phyloP scores from a whole-genome alignment of 345 rosid genomes.

The Salix purpurea region DNA sequence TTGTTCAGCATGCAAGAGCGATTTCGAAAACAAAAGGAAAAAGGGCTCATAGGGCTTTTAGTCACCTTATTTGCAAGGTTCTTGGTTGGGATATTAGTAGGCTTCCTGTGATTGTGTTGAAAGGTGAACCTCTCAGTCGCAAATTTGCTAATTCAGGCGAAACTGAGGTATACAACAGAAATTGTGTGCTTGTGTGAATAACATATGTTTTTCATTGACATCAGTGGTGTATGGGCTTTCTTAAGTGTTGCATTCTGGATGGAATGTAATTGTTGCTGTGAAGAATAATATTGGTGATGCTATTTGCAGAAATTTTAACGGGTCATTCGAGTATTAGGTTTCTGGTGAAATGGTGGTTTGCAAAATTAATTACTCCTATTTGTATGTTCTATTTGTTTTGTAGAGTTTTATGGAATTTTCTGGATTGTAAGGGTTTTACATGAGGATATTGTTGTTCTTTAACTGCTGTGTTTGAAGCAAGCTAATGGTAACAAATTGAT shows the following conservation, averaged over 20 bases:
- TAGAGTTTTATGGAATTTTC: not conserved
- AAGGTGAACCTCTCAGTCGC: constrained; percentile 32
- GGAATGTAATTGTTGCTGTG: not conserved
- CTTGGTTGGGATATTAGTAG: constrained; percentile 62
- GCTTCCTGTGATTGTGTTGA: constrained; percentile 38
- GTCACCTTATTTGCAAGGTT: constrained; percentile 63
- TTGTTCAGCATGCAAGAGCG: constrained; percentile 56
- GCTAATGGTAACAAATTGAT: not conserved
- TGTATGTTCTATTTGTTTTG: not conserved
- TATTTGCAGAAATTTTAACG: not conserved
- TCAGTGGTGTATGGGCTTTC: not conserved
- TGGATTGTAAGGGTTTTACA: not conserved
- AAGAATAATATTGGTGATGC: not conserved
- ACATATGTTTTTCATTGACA: not conserved
- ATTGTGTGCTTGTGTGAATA: not conserved
- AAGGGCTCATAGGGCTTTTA: constrained; percentile 65
- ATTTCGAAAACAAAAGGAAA: constrained; percentile 46
- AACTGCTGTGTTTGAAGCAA: not conserved
- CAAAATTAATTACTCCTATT: not conserved
- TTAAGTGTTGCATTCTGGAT: not conserved
- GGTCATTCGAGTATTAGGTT: not conserved
- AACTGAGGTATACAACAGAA: not conserved
- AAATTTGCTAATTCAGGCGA: constrained; percentile 1
- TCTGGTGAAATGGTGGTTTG: not conserved
- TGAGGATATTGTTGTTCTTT: not conserved